Conservation (phyloP, 2,329 filamentous ascomycete genomes). For the Periconia macrospinosa region DNA sequence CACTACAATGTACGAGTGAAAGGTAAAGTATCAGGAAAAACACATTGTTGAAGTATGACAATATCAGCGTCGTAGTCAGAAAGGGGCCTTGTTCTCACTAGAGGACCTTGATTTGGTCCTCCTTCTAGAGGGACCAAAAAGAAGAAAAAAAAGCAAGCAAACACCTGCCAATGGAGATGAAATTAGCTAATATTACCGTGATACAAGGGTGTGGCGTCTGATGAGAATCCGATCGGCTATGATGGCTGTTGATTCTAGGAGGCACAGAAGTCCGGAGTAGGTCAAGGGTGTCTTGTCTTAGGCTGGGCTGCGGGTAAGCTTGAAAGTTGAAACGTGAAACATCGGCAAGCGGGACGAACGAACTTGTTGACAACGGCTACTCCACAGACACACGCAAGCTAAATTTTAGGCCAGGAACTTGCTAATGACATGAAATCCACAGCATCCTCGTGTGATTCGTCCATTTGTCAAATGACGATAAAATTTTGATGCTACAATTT, state of each 20-base stretch:
- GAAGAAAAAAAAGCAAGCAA: neutral
- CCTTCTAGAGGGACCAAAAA: neutral
- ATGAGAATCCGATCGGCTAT: no score
- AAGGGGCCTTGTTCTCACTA: no score
- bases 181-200: no score
- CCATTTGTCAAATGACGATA: neutral
- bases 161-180: neutral
- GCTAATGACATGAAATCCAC: neutral
- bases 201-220: no score
- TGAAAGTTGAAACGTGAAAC: neutral
- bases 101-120: no score
- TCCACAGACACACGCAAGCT: neutral
- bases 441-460: neutral
- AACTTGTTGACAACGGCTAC: neutral
- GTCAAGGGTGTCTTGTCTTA: neutral
- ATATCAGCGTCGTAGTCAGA: no score
- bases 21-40: no score
- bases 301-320: neutral
- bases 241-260: neutral
- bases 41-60: no score
- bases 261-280: neutral
- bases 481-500: neutral
- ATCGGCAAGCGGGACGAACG: neutral
- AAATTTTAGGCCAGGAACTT: neutral
- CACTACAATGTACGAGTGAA: no score